Percentiles rank a stretch among this genome's conserved stretches.
Evolutionary conservation across 352 stramenopile genomes (phyloP).

Genomic region (Discostella stelligera): DNA sequence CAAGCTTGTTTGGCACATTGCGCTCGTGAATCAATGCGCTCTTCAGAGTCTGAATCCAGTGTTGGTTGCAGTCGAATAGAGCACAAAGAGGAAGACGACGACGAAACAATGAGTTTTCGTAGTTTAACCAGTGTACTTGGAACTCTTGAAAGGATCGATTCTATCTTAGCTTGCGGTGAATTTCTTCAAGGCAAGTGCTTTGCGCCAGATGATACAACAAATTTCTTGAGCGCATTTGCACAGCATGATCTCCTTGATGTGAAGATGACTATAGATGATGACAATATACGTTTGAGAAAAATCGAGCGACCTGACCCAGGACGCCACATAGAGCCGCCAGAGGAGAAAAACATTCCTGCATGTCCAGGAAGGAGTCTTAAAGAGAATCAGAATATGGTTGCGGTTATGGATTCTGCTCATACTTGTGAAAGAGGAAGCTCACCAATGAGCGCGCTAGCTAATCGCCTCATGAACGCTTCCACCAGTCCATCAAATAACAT

Average conservation of each 20-base stretch:
- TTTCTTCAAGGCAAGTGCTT: neutral
- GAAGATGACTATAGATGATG: neutral
- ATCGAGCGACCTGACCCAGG: slow-evolving; percentile 1
- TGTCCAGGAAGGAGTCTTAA: neutral
- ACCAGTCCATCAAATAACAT: neutral
- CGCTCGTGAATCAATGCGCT: neutral
- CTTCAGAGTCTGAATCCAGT: slow-evolving; percentile 11
- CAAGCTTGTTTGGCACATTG: neutral
- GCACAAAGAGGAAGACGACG: neutral
- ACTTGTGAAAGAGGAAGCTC: slow-evolving; percentile 36
- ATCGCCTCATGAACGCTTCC: neutral
- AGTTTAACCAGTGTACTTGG: slow-evolving; percentile 37
- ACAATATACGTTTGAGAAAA: slow-evolving; percentile 2
- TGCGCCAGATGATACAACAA: neutral
- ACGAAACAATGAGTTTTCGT: slow-evolving; percentile 16
- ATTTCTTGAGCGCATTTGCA: neutral
- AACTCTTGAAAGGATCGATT: slow-evolving; percentile 23
- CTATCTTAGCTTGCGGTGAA: slow-evolving; percentile 2
- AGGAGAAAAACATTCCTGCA: slow-evolving; percentile 12
- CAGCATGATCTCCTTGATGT: neutral
- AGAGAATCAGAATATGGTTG: too few species aligned
- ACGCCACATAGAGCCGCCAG: slow-evolving; percentile 10
- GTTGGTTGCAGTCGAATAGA: slow-evolving; percentile 9
- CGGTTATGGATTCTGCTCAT: neutral
- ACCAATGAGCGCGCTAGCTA: slow-evolving; percentile 2